These are phyloP conservation scores for Geotrichum restrictum DNA, from an alignment of 1,139 yeast genomes.

Conservation along the genomic window DNA sequence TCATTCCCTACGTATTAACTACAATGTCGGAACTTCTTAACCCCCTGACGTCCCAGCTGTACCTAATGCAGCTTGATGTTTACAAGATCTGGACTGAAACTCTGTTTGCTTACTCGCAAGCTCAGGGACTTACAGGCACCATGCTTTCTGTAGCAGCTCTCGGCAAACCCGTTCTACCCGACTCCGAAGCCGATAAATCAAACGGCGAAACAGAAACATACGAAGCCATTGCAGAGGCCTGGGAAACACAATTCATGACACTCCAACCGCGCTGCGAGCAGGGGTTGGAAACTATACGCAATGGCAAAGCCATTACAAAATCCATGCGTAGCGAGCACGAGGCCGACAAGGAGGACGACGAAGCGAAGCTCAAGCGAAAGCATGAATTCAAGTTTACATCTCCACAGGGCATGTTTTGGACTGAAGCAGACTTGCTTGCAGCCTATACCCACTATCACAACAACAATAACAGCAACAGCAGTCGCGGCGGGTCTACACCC, in stretches of 20 bases:
- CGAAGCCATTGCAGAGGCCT: slow-evolving; percentile 29
- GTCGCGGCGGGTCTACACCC: neutral
- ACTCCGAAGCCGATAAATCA: neutral
- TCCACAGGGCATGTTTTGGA: slow-evolving; percentile 21
- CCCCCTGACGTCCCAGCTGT: slow-evolving; percentile 37
- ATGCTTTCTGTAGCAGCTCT: slow-evolving; percentile 2
- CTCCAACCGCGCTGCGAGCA: slow-evolving; percentile 34
- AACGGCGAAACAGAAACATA: slow-evolving; percentile 21
- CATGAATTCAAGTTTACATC: slow-evolving; percentile 21
- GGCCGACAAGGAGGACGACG: slow-evolving; percentile 19
- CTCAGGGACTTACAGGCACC: slow-evolving; percentile 29
- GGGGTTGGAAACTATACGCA: slow-evolving; percentile 30
- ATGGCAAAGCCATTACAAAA: slow-evolving; percentile 33
- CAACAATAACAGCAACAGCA: too few relatives aligned
- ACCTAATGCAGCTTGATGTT: slow-evolving; percentile 32
- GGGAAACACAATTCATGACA: slow-evolving; percentile 33
- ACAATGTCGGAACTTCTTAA: slow-evolving; percentile 51
- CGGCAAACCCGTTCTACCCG: neutral
- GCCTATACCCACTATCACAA: neutral
- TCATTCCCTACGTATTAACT: slow-evolving; percentile 48
- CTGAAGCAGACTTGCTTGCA: slow-evolving; percentile 19
- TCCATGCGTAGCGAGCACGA: slow-evolving; percentile 27
- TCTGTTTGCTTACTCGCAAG: slow-evolving; percentile 31
- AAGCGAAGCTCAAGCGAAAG: slow-evolving; percentile 24
- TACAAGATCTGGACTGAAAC: slow-evolving; percentile 29